Evolutionary conservation across 257 asterid genomes (phyloP), one percentile per base, ranked within the genome.

Genomic region (Ballota nigra): DNA sequence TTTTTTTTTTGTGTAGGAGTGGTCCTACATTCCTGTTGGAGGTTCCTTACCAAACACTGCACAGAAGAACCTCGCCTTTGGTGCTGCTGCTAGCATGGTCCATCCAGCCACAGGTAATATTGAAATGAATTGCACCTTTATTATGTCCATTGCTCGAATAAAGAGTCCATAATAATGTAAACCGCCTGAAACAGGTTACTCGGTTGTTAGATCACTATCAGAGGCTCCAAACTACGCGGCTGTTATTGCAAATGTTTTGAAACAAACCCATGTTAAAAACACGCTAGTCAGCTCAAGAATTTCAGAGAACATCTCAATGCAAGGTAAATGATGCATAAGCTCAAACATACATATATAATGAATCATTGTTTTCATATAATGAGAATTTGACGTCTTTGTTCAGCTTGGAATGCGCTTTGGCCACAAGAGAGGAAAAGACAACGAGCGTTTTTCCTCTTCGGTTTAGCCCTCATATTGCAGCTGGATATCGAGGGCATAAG

Each of bases 31-130:
- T 74, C 99, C 99, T 3, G 97, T 95, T 49, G 99, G 99, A 45
- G 99, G 99, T 70, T 95, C 99, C 33, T 85, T 95, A 80, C 99
- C 99, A 22, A 92, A 86, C 78, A 95, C 98, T 0, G 96, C 86
- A 84, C 99, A 95, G 80, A 89, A 86, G 71, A 95, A 92, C 80
- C 97, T 95, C 13, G 99, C 99, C 77, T 95, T 95, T 76, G 99
- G 99, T 58, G 99, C 99, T 79, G 99, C 99, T 79, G 99, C 99
- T 74, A 95, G 99, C 89, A 92, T 95, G 99, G 97, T 95, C 69
- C 99, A 95, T 83, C 99, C 99, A 22, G 98, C 99, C 80, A 95
- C 99, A 49, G 99, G 99, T 92, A 82, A 74, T 38, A 15, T 40
- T 51, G 38, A 19, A 69, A 28, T 6, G 19, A 43, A 6, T 6